Evolutionary conservation across 257 asterid species (phyloP).

Genomic region (Anisodus tanguticus): DNA sequence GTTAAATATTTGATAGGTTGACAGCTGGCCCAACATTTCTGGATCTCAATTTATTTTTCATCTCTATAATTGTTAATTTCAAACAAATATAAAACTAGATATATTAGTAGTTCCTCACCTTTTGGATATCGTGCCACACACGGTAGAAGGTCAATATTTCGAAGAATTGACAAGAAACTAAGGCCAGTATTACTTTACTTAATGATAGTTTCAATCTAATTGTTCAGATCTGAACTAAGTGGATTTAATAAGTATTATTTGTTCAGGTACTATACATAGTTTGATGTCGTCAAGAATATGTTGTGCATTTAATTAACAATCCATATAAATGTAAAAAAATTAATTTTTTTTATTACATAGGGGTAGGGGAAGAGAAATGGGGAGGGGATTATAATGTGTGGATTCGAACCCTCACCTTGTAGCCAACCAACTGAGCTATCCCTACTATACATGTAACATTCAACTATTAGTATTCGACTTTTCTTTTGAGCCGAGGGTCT

Average conservation of each 20-base stretch:
- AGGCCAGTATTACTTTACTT: no score
- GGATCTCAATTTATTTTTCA: background rate
- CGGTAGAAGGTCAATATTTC: background rate
- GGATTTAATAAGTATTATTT: background rate
- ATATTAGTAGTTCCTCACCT: background rate
- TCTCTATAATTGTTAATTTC: background rate
- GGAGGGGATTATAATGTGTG: no score
- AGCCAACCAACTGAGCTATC: no score
- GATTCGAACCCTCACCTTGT: no score
- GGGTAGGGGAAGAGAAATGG: no score
- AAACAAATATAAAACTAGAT: background rate
- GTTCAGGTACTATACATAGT: no score
- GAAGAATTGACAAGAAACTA: background rate
- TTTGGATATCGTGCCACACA: background rate
- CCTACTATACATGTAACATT: no score
- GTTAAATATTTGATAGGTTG: background rate
- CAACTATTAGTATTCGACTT: no score
- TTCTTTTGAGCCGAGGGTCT: no score
- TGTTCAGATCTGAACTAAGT: background rate
- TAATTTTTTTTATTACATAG: no score
- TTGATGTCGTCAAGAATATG: background rate
- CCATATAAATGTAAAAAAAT: background rate
- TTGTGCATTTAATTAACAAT: background rate
- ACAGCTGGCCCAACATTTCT: slow-evolving; percentile 16
- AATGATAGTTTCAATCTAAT: background rate